phyloP scores from a whole-genome alignment of 2,329 filamentous ascomycete genomes.

The Plenodomus lindquistii region DNA sequence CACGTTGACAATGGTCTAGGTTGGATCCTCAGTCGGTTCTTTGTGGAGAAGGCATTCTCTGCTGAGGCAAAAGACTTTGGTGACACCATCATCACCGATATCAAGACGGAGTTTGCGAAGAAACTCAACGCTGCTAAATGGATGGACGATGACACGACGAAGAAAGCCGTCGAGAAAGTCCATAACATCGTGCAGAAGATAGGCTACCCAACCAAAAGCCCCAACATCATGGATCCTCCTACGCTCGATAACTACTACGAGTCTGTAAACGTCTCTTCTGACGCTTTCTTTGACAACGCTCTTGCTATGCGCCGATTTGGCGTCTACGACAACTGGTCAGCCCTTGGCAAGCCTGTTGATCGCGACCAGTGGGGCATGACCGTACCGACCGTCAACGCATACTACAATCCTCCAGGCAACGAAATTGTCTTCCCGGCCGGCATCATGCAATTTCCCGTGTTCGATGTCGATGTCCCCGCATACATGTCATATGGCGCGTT shows the following conservation, averaged over 20 bases:
- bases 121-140: conserved; percentile 63
- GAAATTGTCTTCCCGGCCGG: conserved; percentile 71
- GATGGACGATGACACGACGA: conserved; percentile 66
- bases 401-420: conserved; percentile 67
- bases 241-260: conserved; percentile 62
- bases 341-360: conserved; percentile 63
- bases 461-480: conserved; percentile 64
- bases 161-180: conserved; percentile 66
- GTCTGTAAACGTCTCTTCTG: conserved; percentile 54
- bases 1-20: conserved; percentile 62
- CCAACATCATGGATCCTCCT: conserved; percentile 63
- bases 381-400: conserved; percentile 63
- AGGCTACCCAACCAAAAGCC: conserved; percentile 65
- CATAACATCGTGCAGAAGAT: conserved; percentile 70
- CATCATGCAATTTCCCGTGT: conserved; percentile 69
- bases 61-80: conserved; percentile 68
- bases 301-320: conserved; percentile 57
- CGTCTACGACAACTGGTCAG: conserved; percentile 58
- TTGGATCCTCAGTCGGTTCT: conserved; percentile 74
- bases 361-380: conserved; percentile 65
- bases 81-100: conserved; percentile 70
- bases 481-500: conserved; percentile 73
- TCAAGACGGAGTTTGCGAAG: conserved; percentile 68
- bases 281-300: conserved; percentile 62
- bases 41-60: conserved; percentile 69